Evolutionary conservation across 345 rosid genomes (phyloP).

Genomic region (Luvunga scandens): DNA sequence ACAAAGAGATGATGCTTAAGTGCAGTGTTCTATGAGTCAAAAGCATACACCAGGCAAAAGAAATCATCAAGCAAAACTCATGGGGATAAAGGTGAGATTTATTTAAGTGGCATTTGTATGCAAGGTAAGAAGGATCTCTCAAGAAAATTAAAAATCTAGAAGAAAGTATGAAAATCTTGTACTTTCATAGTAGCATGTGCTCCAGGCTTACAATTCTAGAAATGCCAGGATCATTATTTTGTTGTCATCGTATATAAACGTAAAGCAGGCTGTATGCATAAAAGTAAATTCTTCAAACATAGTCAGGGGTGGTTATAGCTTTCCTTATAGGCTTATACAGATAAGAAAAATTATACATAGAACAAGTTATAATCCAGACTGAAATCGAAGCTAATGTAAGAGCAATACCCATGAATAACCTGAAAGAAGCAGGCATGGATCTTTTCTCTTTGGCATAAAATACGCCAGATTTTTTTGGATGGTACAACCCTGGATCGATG

Average conservation of each 20-base stretch:
- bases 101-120: background rate
- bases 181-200: background rate
- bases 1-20: no score
- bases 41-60: background rate
- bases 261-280: background rate
- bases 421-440: conserved; percentile 84
- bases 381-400: conserved; percentile 5
- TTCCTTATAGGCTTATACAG: background rate
- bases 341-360: background rate
- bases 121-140: background rate
- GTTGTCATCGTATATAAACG: background rate
- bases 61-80: background rate
- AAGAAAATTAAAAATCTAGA: background rate
- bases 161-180: background rate
- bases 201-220: conserved; percentile 1
- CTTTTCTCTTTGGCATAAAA: conserved; percentile 91
- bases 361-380: background rate
- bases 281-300: no score
- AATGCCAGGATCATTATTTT: background rate
- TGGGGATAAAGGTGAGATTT: no score
- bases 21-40: background rate
- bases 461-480: conserved; percentile 72
- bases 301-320: background rate
- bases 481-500: conserved; percentile 90
- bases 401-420: conserved; percentile 70